These are phyloP conservation scores for Metarhizium humberi DNA, from an alignment of 2,329 filamentous ascomycete species.

Conservation along the genomic window DNA sequence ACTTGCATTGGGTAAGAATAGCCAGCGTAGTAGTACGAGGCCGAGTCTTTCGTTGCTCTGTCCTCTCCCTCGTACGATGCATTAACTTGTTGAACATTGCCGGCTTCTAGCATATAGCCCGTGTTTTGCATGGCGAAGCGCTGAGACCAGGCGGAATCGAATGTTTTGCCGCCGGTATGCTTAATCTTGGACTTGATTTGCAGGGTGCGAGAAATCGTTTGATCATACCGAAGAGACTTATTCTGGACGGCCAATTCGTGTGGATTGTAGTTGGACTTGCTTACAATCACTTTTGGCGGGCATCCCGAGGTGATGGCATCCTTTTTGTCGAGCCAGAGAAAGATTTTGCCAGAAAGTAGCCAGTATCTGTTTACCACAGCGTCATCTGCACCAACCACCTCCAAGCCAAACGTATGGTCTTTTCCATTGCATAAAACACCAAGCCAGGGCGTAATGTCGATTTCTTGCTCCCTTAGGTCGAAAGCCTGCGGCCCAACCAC, in stretches of 20 bases:
- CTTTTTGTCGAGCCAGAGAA: constrained; percentile 58
- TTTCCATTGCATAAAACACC: constrained; percentile 57
- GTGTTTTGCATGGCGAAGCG: constrained; percentile 41
- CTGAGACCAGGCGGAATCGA: constrained; percentile 43
- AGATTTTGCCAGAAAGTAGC: constrained; percentile 72
- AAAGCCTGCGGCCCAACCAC: constrained; percentile 72
- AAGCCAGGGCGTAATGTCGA: constrained; percentile 73
- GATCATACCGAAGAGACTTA: constrained; percentile 21
- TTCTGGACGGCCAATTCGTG: background rate
- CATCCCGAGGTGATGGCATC: constrained; percentile 34
- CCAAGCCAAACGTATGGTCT: constrained; percentile 58
- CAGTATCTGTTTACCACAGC: constrained; percentile 40
- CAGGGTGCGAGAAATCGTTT: constrained; percentile 49
- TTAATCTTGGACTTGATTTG: constrained; percentile 47
- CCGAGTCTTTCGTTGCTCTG: background rate
- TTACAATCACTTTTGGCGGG: background rate
- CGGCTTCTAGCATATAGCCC: constrained; percentile 33
- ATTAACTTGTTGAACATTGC: constrained; percentile 28
- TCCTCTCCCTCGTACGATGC: constrained; percentile 11
- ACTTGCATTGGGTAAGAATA: constrained; percentile 10
- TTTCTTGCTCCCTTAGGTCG: constrained; percentile 69
- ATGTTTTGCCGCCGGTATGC: constrained; percentile 9
- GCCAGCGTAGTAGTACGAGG: background rate
- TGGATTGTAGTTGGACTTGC: background rate
- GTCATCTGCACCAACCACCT: constrained; percentile 56